These are phyloP conservation scores for Pyrrhoderma lamaoense DNA, from an alignment of 1,284 basidiomycete genomes.

Conservation along the genomic window DNA sequence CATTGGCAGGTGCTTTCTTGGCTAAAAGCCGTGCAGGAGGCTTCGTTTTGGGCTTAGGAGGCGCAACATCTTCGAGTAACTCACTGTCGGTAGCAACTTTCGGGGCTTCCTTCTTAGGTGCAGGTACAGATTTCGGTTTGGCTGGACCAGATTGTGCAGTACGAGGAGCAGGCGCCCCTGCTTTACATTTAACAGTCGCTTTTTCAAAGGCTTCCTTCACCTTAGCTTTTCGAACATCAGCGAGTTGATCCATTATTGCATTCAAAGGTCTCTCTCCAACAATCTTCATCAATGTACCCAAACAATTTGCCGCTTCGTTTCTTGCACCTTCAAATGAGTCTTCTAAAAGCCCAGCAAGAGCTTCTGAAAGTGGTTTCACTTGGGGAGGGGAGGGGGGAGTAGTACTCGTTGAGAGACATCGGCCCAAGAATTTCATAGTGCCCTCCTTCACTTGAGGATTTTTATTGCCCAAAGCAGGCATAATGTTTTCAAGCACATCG, in stretches of 20 bases:
- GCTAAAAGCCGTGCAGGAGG: constrained; percentile 17
- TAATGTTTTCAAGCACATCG: constrained; percentile 82
- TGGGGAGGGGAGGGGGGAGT: constrained; percentile 67
- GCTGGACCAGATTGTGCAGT: constrained; percentile 31
- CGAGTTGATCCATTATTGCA: constrained; percentile 79
- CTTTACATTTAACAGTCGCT: constrained; percentile 80
- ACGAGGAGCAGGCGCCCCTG: constrained; percentile 46
- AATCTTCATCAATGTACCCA: constrained; percentile 96
- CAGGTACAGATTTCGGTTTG: constrained; percentile 22
- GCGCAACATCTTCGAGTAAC: constrained; percentile 7
- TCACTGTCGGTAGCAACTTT: background rate
- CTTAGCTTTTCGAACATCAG: constrained; percentile 88
- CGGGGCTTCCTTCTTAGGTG: constrained; percentile 24
- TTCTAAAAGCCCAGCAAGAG: constrained; percentile 71
- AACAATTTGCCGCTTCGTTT: constrained; percentile 79
- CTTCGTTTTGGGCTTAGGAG: constrained; percentile 12
- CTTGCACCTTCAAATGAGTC: constrained; percentile 90
- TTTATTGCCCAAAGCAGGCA: constrained; percentile 77
- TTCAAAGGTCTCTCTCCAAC: constrained; percentile 91
- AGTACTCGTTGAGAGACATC: constrained; percentile 69
- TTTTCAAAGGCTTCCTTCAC: constrained; percentile 92
- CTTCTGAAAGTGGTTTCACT: constrained; percentile 80
- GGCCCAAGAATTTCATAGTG: constrained; percentile 80
- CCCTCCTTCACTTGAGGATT: constrained; percentile 98
- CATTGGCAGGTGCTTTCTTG: constrained; percentile 26